A percentile compares a stretch with the other conserved stretches of the same genome.
Conservation (phyloP, 345 rosid genomes). For the Anastatica hierochuntica region DNA sequence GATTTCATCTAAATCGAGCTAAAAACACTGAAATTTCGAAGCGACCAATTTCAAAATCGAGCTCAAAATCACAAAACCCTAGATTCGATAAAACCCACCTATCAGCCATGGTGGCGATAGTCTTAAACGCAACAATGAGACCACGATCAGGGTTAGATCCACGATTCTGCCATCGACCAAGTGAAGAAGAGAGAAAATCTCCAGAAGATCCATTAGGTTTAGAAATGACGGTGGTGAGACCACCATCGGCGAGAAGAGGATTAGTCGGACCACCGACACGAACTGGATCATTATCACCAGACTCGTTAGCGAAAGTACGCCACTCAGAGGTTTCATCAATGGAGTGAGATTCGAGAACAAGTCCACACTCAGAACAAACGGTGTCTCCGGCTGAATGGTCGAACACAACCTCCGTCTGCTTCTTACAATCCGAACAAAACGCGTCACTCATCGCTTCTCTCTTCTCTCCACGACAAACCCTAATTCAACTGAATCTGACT, state of each 20-base stretch:
- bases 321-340: slow-evolving; percentile 99
- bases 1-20: too few species aligned
- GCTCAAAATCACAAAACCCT: neutral
- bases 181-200: slow-evolving; percentile 78
- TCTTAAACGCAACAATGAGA: slow-evolving; percentile 75
- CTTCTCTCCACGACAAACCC: neutral
- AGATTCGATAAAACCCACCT: slow-evolving; percentile 39
- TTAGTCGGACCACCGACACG: slow-evolving; percentile 98
- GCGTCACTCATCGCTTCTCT: slow-evolving; percentile 55
- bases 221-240: slow-evolving; percentile 93
- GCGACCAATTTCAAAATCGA: too few species aligned
- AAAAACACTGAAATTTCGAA: too few species aligned
- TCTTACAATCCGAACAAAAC: slow-evolving; percentile 82
- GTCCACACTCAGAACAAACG: slow-evolving; percentile 95
- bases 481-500: neutral
- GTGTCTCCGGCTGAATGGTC: slow-evolving; percentile 99
- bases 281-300: slow-evolving; percentile 80
- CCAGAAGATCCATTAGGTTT: slow-evolving; percentile 95
- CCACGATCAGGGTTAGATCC: slow-evolving; percentile 96
- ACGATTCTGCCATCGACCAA: slow-evolving; percentile 97
- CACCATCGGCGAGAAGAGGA: slow-evolving; percentile 81
- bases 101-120: slow-evolving; percentile 94
- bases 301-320: slow-evolving; percentile 96
- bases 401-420: slow-evolving; percentile 83
- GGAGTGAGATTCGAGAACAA: slow-evolving; percentile 93